phyloP scores from a whole-genome alignment of 1,284 basidiomycete genomes.

The Agroathelia rolfsii region DNA sequence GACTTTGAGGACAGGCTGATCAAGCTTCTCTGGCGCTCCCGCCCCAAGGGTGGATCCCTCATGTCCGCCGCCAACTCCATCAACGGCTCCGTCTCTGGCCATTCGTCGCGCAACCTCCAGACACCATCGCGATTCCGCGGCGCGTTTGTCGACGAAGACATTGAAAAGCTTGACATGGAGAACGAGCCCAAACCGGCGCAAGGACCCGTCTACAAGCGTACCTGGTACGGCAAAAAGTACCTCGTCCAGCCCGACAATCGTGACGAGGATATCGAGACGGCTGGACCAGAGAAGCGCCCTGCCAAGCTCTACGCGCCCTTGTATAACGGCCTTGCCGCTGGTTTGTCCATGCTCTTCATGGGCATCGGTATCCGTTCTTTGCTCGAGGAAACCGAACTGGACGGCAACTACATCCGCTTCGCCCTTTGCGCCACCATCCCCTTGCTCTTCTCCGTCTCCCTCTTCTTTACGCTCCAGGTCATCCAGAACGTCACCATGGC shows the following conservation, averaged over 20 bases:
- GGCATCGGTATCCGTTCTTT: constrained; percentile 30
- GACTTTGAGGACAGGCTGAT: constrained; percentile 77
- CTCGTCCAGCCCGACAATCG: constrained; percentile 18
- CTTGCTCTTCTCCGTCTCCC: no score
- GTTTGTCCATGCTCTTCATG: constrained; percentile 27
- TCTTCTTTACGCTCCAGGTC: constrained; percentile 30
- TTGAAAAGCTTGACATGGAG: constrained; percentile 25
- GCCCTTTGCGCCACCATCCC: constrained; percentile 41
- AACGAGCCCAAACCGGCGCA: no score
- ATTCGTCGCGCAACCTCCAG: constrained; percentile 12
- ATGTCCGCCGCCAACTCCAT: constrained; percentile 7
- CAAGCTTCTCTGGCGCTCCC: constrained; percentile 60
- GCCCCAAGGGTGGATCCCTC: constrained; percentile 11
- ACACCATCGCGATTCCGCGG: constrained; percentile 13
- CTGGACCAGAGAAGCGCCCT: constrained; percentile 23
- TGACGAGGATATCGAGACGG: constrained; percentile 17
- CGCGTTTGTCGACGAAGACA: constrained; percentile 19
- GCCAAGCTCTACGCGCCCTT: constrained; percentile 34
- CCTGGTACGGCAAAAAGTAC: constrained; percentile 26
- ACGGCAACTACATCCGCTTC: constrained; percentile 52
- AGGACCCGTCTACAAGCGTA: no score
- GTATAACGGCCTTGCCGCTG: constrained; percentile 37
- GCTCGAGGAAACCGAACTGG: constrained; percentile 34
- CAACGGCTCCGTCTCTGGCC: constrained; percentile 12
- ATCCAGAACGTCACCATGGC: constrained; percentile 29